Evolutionary conservation across 371 early-diverging fungal species (phyloP), one percentile per base, ranked within the genome.

Genomic region (Mucor velutinosus): DNA sequence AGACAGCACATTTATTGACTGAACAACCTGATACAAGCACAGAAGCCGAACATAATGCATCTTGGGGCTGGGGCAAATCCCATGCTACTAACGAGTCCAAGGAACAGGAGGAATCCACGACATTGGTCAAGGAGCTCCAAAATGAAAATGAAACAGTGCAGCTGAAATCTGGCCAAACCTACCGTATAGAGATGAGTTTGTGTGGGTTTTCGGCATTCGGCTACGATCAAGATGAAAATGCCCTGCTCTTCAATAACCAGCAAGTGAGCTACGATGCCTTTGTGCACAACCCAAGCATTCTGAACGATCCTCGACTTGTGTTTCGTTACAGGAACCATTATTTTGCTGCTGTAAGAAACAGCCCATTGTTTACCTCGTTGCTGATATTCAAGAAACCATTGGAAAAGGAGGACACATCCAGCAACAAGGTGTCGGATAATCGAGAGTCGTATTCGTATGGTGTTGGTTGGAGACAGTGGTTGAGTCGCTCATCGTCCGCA

Each of bases 241-340:
- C 77, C 14, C 72, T 69, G 2, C 37, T 88, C 0, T 95, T 96
- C 73, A 66, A 80, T 14, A 70, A 86, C 30, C 78, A 89, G 51
- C 76, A 76, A 41, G 74, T 90, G 21, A 75, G 86, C 1, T 93
- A 86, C 62, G 87, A 88, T 12, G 70, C 80, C 1, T 92, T 94
- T 73, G 72, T 78, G 11, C 78, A 84, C 37, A 89, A 90, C 53
- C 91, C 94, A 1, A 80, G 83, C 27, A 32, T 93, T 7, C 61
- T 94, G 23, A 83, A 83, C 41, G 88, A 92, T 63, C 86, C 87
- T 21, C 70, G 80, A 19, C 74, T 93, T 8, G 90, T 94, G 11
- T 82, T 93, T 61, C 82, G 88, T 32, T 82, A 92, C 63, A 77
- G 88, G 47, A 84, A 82, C 58, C 75, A 83, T 63, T 90, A 82